A percentile compares a stretch with the other conserved stretches of the same genome.
Evolutionary conservation across 257 asterid species (phyloP).

Genomic region (Forsythia suspensa): DNA sequence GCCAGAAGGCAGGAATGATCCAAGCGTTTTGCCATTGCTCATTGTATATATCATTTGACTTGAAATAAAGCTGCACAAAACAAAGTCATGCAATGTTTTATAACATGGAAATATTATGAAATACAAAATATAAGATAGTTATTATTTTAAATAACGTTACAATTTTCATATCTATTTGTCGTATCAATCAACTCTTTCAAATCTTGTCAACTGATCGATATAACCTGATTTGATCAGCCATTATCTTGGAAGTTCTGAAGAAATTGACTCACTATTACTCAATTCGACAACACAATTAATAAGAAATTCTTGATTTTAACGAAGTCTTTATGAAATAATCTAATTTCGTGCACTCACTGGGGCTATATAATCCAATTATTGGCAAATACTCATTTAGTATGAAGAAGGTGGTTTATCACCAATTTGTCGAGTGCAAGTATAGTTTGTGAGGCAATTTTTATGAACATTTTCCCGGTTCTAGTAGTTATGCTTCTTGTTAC

Average conservation of each 20-base stretch:
- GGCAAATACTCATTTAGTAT: background rate
- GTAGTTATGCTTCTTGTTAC: background rate
- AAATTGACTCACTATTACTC: background rate
- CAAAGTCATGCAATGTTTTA: conserved; percentile 11
- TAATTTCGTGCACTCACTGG: background rate
- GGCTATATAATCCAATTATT: background rate
- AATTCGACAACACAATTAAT: background rate
- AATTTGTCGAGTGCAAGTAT: conserved; percentile 2
- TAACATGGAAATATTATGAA: conserved; percentile 15
- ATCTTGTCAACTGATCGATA: background rate
- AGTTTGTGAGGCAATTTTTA: background rate
- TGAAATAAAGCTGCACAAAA: conserved; percentile 82
- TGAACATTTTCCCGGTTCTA: background rate
- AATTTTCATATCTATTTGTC: background rate
- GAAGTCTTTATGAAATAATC: background rate
- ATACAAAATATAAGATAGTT: background rate
- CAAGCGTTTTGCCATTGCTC: conserved; percentile 97
- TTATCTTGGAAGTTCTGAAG: background rate
- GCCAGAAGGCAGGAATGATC: conserved; percentile 98
- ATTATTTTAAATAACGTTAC: background rate
- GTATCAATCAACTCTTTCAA: background rate
- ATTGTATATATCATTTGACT: conserved; percentile 80
- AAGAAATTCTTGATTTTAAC: background rate
- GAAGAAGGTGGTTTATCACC: background rate
- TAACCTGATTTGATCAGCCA: background rate